Evolutionary conservation across 805 yeast genomes (phyloP).

Genomic region (Wickerhamiella galacta): DNA sequence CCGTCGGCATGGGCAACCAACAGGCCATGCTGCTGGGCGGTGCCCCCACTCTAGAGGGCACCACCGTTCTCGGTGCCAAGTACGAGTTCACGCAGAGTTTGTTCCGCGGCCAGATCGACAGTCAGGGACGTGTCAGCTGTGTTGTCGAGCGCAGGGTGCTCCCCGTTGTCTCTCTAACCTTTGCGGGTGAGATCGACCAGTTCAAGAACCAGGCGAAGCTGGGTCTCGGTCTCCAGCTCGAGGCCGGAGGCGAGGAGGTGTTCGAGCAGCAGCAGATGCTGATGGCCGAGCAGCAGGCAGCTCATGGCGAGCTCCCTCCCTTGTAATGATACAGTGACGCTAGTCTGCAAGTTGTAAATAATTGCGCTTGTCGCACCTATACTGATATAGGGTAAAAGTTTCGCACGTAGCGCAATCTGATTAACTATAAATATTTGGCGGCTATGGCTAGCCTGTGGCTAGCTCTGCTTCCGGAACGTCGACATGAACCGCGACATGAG

Average conservation of each 20-base stretch:
- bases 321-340: too few relatives aligned
- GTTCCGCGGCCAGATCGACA: constrained; percentile 88
- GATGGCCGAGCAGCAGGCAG: constrained; percentile 7
- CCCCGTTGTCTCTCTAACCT: constrained; percentile 77
- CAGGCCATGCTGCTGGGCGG: constrained; percentile 72
- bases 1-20: constrained; percentile 15
- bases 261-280: constrained; percentile 34
- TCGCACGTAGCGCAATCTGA: too few relatives aligned
- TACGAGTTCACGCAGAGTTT: constrained; percentile 94
- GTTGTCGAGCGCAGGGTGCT: constrained; percentile 85
- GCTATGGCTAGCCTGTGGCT: too few relatives aligned
- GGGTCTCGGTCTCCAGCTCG: constrained; percentile 91
- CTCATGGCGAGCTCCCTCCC: too few relatives aligned
- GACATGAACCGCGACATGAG: constrained; percentile 10
- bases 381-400: too few relatives aligned
- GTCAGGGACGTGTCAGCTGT: constrained; percentile 77
- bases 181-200: constrained; percentile 89
- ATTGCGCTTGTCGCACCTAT: too few relatives aligned
- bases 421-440: too few relatives aligned
- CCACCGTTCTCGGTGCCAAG: constrained; percentile 89
- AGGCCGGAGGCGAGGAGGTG: constrained; percentile 85
- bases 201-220: constrained; percentile 57
- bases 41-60: constrained; percentile 72
- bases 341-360: too few relatives aligned
- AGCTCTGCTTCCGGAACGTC: neutral